Conservation (phyloP, 31 red algal genomes). For the Asparagopsis taxiformis region DNA sequence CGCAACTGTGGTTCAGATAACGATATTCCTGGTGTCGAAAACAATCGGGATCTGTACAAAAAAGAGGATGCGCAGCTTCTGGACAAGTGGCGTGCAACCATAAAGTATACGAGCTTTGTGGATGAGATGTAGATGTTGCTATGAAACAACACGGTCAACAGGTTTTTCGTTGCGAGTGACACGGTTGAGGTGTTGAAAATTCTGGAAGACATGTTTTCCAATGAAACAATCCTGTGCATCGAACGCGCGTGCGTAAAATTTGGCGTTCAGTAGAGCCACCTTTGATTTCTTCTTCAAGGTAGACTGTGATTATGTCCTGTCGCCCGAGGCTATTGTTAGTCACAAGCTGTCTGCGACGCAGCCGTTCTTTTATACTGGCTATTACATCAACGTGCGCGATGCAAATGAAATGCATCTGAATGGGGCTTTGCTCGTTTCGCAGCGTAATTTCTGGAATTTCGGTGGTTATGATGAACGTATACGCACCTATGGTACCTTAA, state of each 20-base stretch:
- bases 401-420: too few species aligned
- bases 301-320: too few species aligned
- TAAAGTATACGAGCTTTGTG: conserved; percentile 41
- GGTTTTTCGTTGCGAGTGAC: conserved; percentile 81
- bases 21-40: conserved; percentile 52
- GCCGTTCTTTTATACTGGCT: too few species aligned
- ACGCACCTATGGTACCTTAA: too few species aligned
- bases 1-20: conserved; percentile 57
- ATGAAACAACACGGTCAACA: conserved; percentile 34
- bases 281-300: too few species aligned
- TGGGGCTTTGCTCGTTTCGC: too few species aligned
- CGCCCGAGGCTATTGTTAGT: too few species aligned
- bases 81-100: conserved; percentile 41
- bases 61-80: conserved; percentile 28
- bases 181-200: conserved; percentile 37
- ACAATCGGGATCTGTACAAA: conserved; percentile 58
- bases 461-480: too few species aligned
- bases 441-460: too few species aligned
- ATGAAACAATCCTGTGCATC: conserved; percentile 42
- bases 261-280: too few species aligned
- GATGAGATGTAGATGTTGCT: conserved; percentile 43
- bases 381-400: too few species aligned
- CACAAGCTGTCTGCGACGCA: too few species aligned
- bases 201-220: conserved; percentile 48
- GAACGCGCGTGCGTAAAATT: conserved; percentile 58